Conservation (phyloP, 352 stramenopile genomes). For the Thalassiosira exigua region DNA sequence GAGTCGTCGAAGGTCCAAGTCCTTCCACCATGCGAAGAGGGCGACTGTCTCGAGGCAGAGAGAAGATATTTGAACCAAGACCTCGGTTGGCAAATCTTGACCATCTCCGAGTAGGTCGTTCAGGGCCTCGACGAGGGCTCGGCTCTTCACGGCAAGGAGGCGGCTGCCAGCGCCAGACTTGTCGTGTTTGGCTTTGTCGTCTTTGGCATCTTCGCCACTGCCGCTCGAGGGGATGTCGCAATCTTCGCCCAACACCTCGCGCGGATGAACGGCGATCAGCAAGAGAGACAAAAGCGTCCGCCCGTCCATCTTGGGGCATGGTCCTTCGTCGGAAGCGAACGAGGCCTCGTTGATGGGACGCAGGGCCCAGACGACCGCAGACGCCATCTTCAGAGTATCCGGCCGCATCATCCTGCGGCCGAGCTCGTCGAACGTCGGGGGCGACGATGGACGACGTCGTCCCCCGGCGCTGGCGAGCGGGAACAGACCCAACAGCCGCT, state of each 20-base stretch:
- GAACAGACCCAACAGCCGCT: too few species aligned
- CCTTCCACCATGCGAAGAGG: constrained; percentile 54
- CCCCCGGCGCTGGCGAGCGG: too few species aligned
- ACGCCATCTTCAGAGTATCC: constrained; percentile 28
- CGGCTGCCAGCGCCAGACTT: background rate
- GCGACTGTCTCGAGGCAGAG: constrained; percentile 8
- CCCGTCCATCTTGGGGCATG: constrained; percentile 31
- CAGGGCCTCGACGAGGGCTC: background rate
- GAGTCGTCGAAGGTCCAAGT: constrained; percentile 32
- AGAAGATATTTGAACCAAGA: background rate
- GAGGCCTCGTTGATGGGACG: constrained; percentile 18
- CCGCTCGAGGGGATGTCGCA: background rate
- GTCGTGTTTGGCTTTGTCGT: too few species aligned
- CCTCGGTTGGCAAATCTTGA: background rate
- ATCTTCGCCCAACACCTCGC: constrained; percentile 48
- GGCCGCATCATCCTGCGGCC: constrained; percentile 43
- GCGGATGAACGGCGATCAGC: constrained; percentile 45
- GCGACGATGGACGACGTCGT: too few species aligned
- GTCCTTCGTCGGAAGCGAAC: too few species aligned
- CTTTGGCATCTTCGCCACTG: constrained; percentile 3
- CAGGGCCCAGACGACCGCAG: constrained; percentile 24
- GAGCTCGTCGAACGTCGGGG: constrained; percentile 47
- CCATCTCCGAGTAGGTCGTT: background rate
- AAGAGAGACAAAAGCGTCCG: constrained; percentile 40
- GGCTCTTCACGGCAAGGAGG: background rate